Percentiles rank a stretch among this genome's conserved stretches.
These are phyloP conservation scores for Dryas alaskensis DNA, from an alignment of 306 rosid genomes.

Conservation along the genomic window DNA sequence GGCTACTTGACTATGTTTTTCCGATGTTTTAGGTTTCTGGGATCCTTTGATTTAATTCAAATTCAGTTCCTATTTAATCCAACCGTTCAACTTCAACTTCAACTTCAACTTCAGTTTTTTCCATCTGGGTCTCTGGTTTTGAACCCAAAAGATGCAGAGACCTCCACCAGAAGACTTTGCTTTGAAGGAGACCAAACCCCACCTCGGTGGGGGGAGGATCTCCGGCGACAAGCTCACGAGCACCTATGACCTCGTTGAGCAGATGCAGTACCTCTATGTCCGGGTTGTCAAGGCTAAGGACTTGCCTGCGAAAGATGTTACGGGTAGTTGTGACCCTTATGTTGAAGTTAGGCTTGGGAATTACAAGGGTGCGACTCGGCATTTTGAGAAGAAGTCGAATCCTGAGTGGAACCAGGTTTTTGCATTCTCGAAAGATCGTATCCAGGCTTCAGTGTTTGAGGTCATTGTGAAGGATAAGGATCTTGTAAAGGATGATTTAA, in stretches of 20 bases:
- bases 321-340: slow-evolving; percentile 95
- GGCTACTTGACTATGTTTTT: slow-evolving; percentile 53
- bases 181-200: slow-evolving; percentile 96
- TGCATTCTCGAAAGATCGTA: slow-evolving; percentile 82
- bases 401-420: slow-evolving; percentile 98
- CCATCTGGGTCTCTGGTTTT: slow-evolving; percentile 26
- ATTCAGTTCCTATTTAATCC: slow-evolving; percentile 13
- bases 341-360: slow-evolving; percentile 86
- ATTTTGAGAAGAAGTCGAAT: slow-evolving; percentile 86
- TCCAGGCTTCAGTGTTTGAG: slow-evolving; percentile 81
- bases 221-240: slow-evolving; percentile 86
- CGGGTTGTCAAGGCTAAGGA: slow-evolving; percentile 92
- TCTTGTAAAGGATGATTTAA: slow-evolving; percentile 80
- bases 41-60: slow-evolving; percentile 43
- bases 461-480: slow-evolving; percentile 92
- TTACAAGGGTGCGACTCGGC: slow-evolving; percentile 90
- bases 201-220: slow-evolving; percentile 89
- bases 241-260: slow-evolving; percentile 98
- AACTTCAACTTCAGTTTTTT: slow-evolving; percentile 28
- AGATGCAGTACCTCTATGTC: slow-evolving; percentile 97
- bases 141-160: slow-evolving; percentile 72
- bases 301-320: slow-evolving; percentile 73
- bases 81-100: neutral
- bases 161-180: slow-evolving; percentile 87
- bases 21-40: slow-evolving; percentile 52